Evolutionary conservation across 306 rosid species (phyloP), one percentile per base, ranked within the genome.

Genomic region (Quercus aquifolioides): DNA sequence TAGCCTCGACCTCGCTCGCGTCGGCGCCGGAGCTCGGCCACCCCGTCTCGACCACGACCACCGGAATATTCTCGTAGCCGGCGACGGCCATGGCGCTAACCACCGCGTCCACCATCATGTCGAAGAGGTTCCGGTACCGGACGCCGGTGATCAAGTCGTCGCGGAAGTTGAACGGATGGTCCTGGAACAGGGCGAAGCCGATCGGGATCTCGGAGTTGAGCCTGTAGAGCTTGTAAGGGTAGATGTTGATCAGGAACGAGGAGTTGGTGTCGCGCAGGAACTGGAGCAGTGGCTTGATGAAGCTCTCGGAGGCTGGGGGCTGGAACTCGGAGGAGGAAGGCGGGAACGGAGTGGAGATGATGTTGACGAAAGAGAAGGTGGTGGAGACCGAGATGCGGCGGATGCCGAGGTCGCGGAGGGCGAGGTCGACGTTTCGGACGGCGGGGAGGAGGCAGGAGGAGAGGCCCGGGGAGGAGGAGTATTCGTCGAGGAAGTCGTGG

Each of bases 161-260:
- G 1, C 97, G 89, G 90, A 92, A 94, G 21, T 86, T 89, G 82
- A 92, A 94, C 1, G 93, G 82, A 35, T 84, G 82, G 11, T 90
- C 88, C 63, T 91, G 93, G 38, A 94, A 94, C 21, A 94, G 87
- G 23, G 99, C 94, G 21, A 85, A 82, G 1, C 90, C 95, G 19
- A 92, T 79, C 0, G 97, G 97, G 5, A 94, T 94, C 80, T 89
- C 97, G 13, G 85, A 21, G 14, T 81, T 74, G 73, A 84, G 52
- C 25, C 90, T 79, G 89, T 88, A 94, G 70, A 92, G 75, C 8
- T 92, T 89, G 95, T 94, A 94, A 3, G 99, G 99, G 80, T 91
- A 91, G 65, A 94, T 65, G 31, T 86, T 88, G 85, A 94, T 76
- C 86, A 94, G 78, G 97, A 94, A 90, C 1, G 97, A 88, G 4